A percentile compares a stretch with the other conserved stretches of the same genome.
Evolutionary conservation across 257 asterid genomes (phyloP).

Genomic region (Solanum pennellii): DNA sequence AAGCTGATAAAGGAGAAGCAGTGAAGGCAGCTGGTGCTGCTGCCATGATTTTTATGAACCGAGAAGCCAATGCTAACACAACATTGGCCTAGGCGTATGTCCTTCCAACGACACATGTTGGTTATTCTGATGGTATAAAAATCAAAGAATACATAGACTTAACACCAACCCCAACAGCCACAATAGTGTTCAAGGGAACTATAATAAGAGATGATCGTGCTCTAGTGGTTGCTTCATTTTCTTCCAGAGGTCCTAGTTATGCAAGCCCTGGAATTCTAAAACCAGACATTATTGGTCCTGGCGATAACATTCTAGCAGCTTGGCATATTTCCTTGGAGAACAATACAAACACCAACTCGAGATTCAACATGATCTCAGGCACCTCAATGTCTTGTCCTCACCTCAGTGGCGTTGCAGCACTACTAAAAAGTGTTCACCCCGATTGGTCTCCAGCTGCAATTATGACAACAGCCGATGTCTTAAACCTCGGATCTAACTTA

Average conservation of each 20-base stretch:
- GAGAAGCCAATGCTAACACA: not conserved
- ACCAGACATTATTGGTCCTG: not conserved
- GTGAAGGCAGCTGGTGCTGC: constrained; percentile 27
- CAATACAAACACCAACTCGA: not conserved
- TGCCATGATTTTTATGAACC: constrained; percentile 9
- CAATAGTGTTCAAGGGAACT: not conserved
- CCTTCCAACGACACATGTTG: not conserved
- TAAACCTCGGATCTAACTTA: not conserved
- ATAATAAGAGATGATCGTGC: not conserved
- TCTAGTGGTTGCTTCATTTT: not conserved
- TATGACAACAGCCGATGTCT: not conserved
- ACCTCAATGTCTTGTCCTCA: not conserved
- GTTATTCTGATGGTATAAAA: not conserved
- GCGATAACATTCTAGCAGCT: not conserved
- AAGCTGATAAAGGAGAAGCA: constrained; percentile 5
- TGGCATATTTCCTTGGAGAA: not conserved
- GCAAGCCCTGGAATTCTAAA: not conserved
- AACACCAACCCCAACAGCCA: not conserved
- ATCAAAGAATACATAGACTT: not conserved
- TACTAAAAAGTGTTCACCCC: not conserved
- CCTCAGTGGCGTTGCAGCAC: not conserved
- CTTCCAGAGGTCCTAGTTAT: not conserved
- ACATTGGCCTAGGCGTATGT: not conserved
- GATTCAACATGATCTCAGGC: not conserved
- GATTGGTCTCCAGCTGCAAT: not conserved